Evolutionary conservation across 352 stramenopile species (phyloP), one percentile per base, ranked within the genome.

Genomic region (Phytophthora multivora): DNA sequence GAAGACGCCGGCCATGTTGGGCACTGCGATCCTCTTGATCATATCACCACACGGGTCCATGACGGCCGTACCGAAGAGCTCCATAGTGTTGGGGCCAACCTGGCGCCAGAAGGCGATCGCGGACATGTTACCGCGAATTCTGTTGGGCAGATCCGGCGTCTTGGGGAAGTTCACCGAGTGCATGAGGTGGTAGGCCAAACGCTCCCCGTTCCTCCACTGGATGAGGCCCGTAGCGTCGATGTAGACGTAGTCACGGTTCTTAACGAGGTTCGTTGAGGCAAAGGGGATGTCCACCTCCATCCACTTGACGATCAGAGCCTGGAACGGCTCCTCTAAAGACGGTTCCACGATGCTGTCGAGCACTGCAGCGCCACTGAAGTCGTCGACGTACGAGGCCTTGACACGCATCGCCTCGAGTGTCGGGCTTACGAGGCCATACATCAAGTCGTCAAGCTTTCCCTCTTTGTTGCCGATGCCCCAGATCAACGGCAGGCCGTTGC

Each of bases 261-360:
- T 63, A 9, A 78, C 56, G 25, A 78, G 41, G 15, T 71, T 67
- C 9, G 63, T 75, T 28, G 77, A 76, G 15, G 79, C 56, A 19
- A 73, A 70, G 19, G 81, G 52, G 49, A 86, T 77, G 21, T 80
- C 76, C 13, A 79, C 47, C 35, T 88, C 58, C 47, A 77, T 77
- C 69, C 69, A 77, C 33, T 77, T 77, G 8, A 77, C 31, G n/a
- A 71, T 61, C 10, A 77, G 39, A 25, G 69, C 47, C 21, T 60
- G 69, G 41, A 71, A 77, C 4, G 69, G 69, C 1, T 88, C 79
- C 35, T 71, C 64, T 10, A 75, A 38, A 2, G 57, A 76, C 7
- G 81, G 79, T 5, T 75, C 69, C 19, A 77, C 51, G 33, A 89
- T 77, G 13, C 73, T 84, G 50, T 78, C 78, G 36, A 90, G 69